phyloP scores from a whole-genome alignment of 1,139 yeast species.

The Candida sojae region DNA sequence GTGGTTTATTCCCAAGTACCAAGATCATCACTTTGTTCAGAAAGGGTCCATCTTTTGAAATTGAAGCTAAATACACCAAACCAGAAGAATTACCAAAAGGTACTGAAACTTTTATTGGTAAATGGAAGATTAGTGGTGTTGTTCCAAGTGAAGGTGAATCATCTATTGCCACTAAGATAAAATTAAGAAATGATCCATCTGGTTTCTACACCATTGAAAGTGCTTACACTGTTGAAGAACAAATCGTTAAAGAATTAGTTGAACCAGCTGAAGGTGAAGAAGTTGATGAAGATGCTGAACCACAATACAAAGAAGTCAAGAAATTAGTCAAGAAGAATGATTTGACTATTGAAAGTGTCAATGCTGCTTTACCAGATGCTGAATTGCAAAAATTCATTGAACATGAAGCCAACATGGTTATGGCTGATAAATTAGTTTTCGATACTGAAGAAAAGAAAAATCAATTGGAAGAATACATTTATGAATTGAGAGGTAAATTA shows the following conservation, averaged over 20 bases:
- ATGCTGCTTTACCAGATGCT: conserved; percentile 65
- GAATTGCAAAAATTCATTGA: conserved; percentile 67
- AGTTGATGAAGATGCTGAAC: conserved; percentile 56
- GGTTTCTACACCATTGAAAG: conserved; percentile 93
- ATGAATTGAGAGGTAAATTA: conserved; percentile 95
- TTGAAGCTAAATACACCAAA: conserved; percentile 85
- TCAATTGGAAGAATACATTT: conserved; percentile 96
- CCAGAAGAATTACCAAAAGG: conserved; percentile 73
- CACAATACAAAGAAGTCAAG: conserved; percentile 88
- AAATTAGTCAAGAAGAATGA: conserved; percentile 92
- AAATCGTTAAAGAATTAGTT: conserved; percentile 78
- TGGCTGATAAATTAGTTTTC: conserved; percentile 94
- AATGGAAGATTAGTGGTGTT: conserved; percentile 88
- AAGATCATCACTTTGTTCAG: conserved; percentile 94
- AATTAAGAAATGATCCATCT: conserved; percentile 95
- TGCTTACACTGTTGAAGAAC: conserved; percentile 94
- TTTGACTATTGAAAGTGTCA: conserved; percentile 55
- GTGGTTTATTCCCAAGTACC: conserved; percentile 91
- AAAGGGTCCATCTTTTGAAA: conserved; percentile 75
- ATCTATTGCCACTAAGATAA: conserved; percentile 84
- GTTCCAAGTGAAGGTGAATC: conserved; percentile 73
- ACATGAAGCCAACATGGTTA: conserved; percentile 78
- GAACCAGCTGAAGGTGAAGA: conserved; percentile 62
- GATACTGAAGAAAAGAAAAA: conserved; percentile 99
- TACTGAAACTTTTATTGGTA: conserved; percentile 67